Percentiles rank a stretch among this genome's conserved stretches.
Evolutionary conservation across 2,329 filamentous ascomycete species (phyloP).

Genomic region (Phoma sp.): DNA sequence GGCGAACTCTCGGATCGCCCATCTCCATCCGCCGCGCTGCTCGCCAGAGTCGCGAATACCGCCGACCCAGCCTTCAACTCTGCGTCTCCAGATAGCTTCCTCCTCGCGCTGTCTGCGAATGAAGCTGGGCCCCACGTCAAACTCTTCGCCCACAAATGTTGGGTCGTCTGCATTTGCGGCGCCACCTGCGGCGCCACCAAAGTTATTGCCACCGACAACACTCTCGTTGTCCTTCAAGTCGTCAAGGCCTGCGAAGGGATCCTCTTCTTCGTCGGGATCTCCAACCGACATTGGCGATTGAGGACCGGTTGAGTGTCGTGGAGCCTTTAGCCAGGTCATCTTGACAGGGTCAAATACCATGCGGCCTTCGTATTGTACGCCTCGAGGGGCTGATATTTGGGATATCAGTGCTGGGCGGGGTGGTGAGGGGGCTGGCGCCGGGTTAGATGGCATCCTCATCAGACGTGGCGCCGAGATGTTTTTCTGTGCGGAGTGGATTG

Average conservation of each 20-base stretch:
- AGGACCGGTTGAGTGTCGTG: conserved; percentile 44
- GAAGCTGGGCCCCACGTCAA: conserved; percentile 96
- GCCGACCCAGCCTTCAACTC: conserved; percentile 85
- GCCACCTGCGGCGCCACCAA: conserved; percentile 28
- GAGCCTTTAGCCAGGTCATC: conserved; percentile 95
- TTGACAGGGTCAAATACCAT: conserved; percentile 98
- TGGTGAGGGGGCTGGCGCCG: conserved; percentile 57
- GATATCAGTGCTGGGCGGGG: conserved; percentile 82
- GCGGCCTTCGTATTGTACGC: conserved; percentile 91
- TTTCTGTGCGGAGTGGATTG: conserved; percentile 43
- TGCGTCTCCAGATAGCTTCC: conserved; percentile 88
- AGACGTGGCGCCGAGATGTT: conserved; percentile 46
- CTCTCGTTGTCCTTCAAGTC: conserved; percentile 76
- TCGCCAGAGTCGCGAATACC: conserved; percentile 57
- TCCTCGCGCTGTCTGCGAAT: conserved; percentile 88
- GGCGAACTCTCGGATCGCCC: conserved; percentile 68
- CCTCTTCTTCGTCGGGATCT: conserved; percentile 83
- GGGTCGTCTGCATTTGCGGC: conserved; percentile 37
- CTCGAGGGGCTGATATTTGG: conserved; percentile 80
- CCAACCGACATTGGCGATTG: conserved; percentile 56
- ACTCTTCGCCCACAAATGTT: conserved; percentile 84
- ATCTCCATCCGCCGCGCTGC: conserved; percentile 70
- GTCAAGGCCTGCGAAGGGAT: conserved; percentile 93
- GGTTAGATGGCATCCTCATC: conserved; percentile 47
- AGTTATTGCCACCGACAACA: conserved; percentile 35